These are phyloP conservation scores for Wickerhamiella kurtzmanii DNA, from an alignment of 805 yeast species.

Conservation along the genomic window DNA sequence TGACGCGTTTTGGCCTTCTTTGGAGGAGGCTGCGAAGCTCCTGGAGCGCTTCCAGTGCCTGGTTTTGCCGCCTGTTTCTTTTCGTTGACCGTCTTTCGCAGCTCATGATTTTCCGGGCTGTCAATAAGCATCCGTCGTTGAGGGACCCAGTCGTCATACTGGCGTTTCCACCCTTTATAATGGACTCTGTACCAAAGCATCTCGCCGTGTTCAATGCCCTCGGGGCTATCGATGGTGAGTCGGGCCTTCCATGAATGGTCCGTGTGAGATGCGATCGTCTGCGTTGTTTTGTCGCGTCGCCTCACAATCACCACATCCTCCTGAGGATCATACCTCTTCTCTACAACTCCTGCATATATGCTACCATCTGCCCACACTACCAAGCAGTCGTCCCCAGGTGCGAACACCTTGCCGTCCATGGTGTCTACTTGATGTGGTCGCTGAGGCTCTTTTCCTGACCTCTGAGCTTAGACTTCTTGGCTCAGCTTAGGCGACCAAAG, in stretches of 20 bases:
- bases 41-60: conserved; percentile 5
- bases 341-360: conserved; percentile 14
- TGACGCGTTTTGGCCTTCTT: conserved; percentile 8
- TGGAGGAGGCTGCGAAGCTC: conserved; percentile 2
- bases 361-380: conserved; percentile 18
- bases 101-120: conserved; percentile 51
- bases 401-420: conserved; percentile 6
- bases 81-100: conserved; percentile 45
- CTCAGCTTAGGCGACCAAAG: too few species aligned
- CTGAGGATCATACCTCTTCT: conserved; percentile 13
- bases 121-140: conserved; percentile 51
- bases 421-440: too few species aligned
- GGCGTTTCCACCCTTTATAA: conserved; percentile 88
- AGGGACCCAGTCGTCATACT: conserved; percentile 96
- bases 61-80: conserved; percentile 10
- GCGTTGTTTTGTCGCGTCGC: conserved; percentile 4
- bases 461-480: too few species aligned
- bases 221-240: not conserved
- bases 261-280: not conserved
- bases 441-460: too few species aligned
- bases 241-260: not conserved
- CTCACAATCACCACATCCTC: conserved; percentile 6
- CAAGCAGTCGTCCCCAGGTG: conserved; percentile 13
- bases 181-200: conserved; percentile 51
- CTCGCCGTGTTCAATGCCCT: conserved; percentile 21